Evolutionary conservation across 2,329 filamentous ascomycete species (phyloP).

Genomic region (Fusarium paranaense): DNA sequence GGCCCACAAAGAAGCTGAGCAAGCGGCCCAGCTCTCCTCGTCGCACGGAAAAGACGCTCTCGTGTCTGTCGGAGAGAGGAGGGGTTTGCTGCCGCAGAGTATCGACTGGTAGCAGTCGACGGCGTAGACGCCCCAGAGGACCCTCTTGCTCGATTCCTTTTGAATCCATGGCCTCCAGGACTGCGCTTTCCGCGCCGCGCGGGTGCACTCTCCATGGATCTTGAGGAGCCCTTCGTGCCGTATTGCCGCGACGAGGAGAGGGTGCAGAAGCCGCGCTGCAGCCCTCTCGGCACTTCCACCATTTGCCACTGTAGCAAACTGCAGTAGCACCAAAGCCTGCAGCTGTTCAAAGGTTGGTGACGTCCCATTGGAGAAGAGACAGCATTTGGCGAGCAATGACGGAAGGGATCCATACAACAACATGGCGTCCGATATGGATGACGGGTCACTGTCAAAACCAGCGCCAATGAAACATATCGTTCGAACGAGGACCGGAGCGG

Average conservation of each 20-base stretch:
- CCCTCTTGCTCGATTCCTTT: not conserved
- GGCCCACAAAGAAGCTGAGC: not conserved
- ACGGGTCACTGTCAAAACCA: not conserved
- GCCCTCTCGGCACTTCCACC: not conserved
- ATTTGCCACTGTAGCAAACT: not conserved
- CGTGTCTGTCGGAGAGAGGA: constrained; percentile 3
- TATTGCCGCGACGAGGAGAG: not conserved
- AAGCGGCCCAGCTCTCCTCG: not conserved
- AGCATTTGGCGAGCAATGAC: not conserved
- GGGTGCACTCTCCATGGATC: not conserved
- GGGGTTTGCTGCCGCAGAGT: constrained; percentile 1
- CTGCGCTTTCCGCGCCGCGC: not conserved
- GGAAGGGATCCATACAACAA: not conserved
- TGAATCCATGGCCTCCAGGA: not conserved
- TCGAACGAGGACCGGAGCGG: not conserved
- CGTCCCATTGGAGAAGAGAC: not conserved
- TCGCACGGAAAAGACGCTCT: not conserved
- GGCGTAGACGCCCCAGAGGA: not conserved
- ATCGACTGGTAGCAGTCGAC: constrained; percentile 3
- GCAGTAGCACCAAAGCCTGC: not conserved
- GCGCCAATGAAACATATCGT: not conserved
- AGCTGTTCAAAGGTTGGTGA: not conserved
- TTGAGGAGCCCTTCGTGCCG: not conserved
- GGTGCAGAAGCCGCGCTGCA: not conserved
- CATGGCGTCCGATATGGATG: not conserved